Evolutionary conservation across 257 asterid species (phyloP).

Genomic region (Nicotiana tomentosiformis): DNA sequence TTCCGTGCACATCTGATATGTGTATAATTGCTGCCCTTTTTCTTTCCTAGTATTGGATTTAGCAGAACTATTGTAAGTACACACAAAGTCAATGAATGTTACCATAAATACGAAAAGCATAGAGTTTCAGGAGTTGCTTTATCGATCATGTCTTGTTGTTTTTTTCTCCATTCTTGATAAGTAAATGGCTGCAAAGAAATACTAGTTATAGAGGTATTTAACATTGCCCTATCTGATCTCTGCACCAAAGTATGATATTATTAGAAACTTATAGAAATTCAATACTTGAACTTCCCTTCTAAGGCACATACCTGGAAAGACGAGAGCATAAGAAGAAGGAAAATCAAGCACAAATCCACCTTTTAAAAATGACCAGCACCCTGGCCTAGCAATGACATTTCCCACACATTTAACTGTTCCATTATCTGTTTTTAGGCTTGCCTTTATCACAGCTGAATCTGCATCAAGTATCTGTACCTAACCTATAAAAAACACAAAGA

Average conservation of each 20-base stretch:
- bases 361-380: slow-evolving; percentile 13
- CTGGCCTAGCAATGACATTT: slow-evolving; percentile 1
- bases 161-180: neutral
- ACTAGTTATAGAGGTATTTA: neutral
- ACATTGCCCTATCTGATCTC: neutral
- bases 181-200: slow-evolving; percentile 14
- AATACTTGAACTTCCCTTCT: neutral
- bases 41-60: slow-evolving; percentile 21
- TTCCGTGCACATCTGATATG: slow-evolving; percentile 29
- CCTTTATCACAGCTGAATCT: slow-evolving; percentile 7
- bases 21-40: slow-evolving; percentile 33
- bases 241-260: neutral
- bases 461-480: neutral
- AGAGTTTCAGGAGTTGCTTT: neutral
- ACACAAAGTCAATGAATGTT: too few species aligned
- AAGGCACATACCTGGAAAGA: neutral
- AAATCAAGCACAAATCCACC: slow-evolving; percentile 11
- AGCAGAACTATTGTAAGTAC: neutral
- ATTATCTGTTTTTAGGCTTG: neutral
- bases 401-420: neutral
- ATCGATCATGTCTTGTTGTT: neutral
- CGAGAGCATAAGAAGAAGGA: neutral
- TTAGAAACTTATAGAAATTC: neutral
- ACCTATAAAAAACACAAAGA: neutral
- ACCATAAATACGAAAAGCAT: neutral